Percentiles rank a stretch among this genome's conserved stretches.
phyloP scores from a whole-genome alignment of 2,329 filamentous ascomycete genomes.

The Alternaria burnsii region DNA sequence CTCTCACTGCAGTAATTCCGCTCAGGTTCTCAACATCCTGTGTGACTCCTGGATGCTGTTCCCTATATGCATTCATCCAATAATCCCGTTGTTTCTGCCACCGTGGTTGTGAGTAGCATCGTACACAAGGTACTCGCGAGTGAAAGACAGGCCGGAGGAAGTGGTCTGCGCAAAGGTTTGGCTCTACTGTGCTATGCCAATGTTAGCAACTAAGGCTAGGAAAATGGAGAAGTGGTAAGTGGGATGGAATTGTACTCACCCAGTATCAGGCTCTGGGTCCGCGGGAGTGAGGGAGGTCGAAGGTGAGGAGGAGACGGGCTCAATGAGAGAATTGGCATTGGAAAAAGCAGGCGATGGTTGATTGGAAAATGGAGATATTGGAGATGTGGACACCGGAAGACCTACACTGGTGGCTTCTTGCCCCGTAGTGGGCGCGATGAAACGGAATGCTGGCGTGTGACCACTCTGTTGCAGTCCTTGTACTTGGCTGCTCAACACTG shows the following conservation, averaged over 20 bases:
- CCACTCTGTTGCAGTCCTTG: background rate
- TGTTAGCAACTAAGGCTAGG: background rate
- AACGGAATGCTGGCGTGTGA: constrained; percentile 11
- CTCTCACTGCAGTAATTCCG: constrained; percentile 29
- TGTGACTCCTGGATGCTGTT: constrained; percentile 26
- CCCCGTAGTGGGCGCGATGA: constrained; percentile 4
- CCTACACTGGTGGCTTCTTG: background rate
- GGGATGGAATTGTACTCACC: background rate
- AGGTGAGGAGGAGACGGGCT: background rate
- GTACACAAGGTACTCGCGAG: constrained; percentile 33
- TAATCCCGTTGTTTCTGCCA: constrained; percentile 18
- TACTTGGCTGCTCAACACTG: background rate
- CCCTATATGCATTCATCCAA: constrained; percentile 31
- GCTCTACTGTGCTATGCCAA: background rate
- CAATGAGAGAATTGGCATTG: constrained; percentile 9
- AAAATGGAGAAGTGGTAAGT: background rate
- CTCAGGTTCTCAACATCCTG: constrained; percentile 26
- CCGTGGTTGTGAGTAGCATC: constrained; percentile 34
- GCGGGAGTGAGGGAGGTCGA: background rate
- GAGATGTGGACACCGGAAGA: background rate
- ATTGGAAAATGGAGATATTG: background rate
- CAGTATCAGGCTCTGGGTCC: background rate
- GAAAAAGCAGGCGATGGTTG: constrained; percentile 5
- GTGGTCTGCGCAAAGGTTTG: constrained; percentile 31
- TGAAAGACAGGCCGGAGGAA: constrained; percentile 27